Percentiles rank a stretch among this genome's conserved stretches.
These are phyloP conservation scores for Crithidia thermophila DNA, from an alignment of 208 protist species.

Conservation along the genomic window DNA sequence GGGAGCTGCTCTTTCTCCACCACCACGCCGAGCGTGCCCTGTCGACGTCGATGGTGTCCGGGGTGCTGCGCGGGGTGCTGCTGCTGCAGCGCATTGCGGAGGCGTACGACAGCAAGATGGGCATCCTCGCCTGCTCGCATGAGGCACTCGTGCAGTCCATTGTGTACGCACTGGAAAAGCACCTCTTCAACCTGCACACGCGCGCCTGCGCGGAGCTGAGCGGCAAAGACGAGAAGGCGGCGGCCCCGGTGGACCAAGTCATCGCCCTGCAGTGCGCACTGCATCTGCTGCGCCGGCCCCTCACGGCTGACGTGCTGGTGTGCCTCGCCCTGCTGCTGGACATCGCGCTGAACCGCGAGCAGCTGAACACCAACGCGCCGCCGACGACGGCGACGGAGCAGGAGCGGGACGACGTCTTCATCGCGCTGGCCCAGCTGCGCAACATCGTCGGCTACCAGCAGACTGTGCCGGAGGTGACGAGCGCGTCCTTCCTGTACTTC, in stretches of 20 bases:
- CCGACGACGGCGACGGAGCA: constrained; percentile 31
- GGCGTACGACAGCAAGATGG: constrained; percentile 80
- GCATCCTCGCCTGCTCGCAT: constrained; percentile 77
- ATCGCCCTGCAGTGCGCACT: constrained; percentile 63
- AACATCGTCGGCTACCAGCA: constrained; percentile 62
- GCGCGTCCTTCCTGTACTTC: constrained; percentile 94
- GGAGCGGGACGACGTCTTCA: constrained; percentile 59
- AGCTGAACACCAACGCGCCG: constrained; percentile 1
- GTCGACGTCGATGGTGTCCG: constrained; percentile 52
- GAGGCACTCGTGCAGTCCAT: constrained; percentile 74
- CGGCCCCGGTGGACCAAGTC: constrained; percentile 49
- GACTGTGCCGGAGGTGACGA: constrained; percentile 48
- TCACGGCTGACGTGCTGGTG: constrained; percentile 58
- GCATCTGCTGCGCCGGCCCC: constrained; percentile 62
- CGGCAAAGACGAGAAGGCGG: background rate
- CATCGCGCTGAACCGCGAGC: constrained; percentile 56
- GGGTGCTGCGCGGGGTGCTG: constrained; percentile 77
- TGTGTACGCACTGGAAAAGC: constrained; percentile 67
- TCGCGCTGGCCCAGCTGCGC: constrained; percentile 74
- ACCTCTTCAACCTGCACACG: constrained; percentile 57
- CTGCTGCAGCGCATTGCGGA: constrained; percentile 89
- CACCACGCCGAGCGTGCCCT: constrained; percentile 62
- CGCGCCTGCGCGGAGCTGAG: constrained; percentile 12
- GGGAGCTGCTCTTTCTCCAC: constrained; percentile 77
- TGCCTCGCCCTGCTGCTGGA: constrained; percentile 67